Conservation (phyloP, 1,139 yeast species). For the Pichia inconspicua region DNA sequence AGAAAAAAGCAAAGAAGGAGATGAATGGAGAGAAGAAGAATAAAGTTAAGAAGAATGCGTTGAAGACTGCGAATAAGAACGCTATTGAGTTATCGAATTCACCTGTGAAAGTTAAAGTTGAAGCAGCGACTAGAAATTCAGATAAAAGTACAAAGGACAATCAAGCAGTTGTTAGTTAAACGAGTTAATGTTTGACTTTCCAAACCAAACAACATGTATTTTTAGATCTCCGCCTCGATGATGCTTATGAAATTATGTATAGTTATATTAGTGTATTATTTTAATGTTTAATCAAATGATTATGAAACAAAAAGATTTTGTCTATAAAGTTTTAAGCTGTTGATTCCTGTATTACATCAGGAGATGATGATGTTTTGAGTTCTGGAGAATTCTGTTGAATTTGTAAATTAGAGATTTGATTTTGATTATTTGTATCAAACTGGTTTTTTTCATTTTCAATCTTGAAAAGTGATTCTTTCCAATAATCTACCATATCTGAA, state of each 20-base stretch:
- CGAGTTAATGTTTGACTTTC: background rate
- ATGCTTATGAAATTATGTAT: background rate
- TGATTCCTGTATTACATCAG: background rate
- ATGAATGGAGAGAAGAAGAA: slow-evolving; percentile 5
- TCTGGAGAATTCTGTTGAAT: background rate
- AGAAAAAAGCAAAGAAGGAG: slow-evolving; percentile 10
- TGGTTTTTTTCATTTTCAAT: slow-evolving; percentile 6
- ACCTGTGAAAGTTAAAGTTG: slow-evolving; percentile 8
- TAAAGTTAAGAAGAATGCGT: slow-evolving; percentile 3
- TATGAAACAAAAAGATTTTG: background rate
- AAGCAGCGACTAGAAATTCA: background rate
- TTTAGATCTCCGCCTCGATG: background rate
- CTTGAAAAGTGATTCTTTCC: slow-evolving; percentile 38
- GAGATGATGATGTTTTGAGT: background rate
- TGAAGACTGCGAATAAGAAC: slow-evolving; percentile 6
- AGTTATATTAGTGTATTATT: slow-evolving; percentile 1
- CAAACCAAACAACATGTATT: background rate
- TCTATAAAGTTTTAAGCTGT: background rate
- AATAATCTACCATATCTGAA: slow-evolving; percentile 71
- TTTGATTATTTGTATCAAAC: background rate
- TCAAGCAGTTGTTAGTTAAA: slow-evolving; percentile 3
- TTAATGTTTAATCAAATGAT: background rate
- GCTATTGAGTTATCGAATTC: slow-evolving; percentile 4
- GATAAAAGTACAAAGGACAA: slow-evolving; percentile 9
- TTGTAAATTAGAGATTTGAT: background rate